These are phyloP conservation scores for Pichia californica DNA, from an alignment of 805 yeast species.

Conservation along the genomic window DNA sequence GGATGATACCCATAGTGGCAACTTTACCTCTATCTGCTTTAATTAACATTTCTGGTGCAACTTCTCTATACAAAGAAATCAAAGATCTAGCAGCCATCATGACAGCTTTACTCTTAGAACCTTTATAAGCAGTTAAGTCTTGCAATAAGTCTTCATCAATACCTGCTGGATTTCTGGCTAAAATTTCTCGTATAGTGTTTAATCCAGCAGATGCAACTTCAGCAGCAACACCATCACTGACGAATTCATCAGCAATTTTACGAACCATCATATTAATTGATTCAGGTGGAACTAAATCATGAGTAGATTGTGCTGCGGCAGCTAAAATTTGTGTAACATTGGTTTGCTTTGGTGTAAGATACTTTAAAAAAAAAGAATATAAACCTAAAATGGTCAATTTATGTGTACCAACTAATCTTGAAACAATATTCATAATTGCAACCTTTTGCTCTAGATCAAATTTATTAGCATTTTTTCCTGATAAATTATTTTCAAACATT, in stretches of 20 bases:
- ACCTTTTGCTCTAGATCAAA: conserved; percentile 86
- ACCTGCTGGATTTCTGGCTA: conserved; percentile 90
- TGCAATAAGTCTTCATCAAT: conserved; percentile 83
- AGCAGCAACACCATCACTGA: conserved; percentile 95
- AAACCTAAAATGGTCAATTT: conserved; percentile 85
- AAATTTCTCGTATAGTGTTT: conserved; percentile 89
- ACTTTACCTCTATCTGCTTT: conserved; percentile 89
- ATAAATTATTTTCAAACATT: conserved; percentile 64
- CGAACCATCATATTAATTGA: conserved; percentile 71
- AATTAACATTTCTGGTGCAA: conserved; percentile 92
- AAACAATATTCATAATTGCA: conserved; percentile 76
- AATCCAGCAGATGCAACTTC: conserved; percentile 98
- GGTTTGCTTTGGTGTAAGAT: conserved; percentile 87
- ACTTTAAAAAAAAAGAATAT: conserved; percentile 83
- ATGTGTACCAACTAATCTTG: conserved; percentile 90
- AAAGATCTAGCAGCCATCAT: conserved; percentile 90
- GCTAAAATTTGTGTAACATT: conserved; percentile 97
- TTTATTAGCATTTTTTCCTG: conserved; percentile 60
- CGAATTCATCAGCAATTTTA: conserved; percentile 95
- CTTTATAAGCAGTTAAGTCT: conserved; percentile 84
- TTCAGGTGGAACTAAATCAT: conserved; percentile 97
- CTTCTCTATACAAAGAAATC: conserved; percentile 81
- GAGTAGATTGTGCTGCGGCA: conserved; percentile 93
- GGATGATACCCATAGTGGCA: conserved; percentile 76
- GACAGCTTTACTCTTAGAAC: conserved; percentile 90